phyloP scores from a whole-genome alignment of 2,329 filamentous ascomycete genomes.

The Monilinia laxa region DNA sequence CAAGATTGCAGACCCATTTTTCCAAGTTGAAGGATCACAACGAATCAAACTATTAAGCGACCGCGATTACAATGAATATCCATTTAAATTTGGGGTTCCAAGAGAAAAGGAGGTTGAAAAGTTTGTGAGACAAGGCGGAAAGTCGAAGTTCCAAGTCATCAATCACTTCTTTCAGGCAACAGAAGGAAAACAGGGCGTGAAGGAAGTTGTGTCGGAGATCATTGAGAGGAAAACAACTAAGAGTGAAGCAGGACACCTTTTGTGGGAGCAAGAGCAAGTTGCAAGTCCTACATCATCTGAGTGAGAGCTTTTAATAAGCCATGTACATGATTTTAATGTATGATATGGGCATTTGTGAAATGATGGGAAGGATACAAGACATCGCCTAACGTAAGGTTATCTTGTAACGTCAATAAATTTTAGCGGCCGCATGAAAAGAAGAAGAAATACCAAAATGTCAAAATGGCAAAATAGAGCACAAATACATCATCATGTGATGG shows the following conservation, averaged over 20 bases:
- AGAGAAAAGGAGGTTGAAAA: constrained; percentile 60
- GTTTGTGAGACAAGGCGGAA: constrained; percentile 45
- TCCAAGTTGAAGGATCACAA: constrained; percentile 50
- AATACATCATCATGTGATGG: constrained; percentile 35
- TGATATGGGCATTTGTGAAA: constrained; percentile 28
- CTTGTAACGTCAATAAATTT: constrained; percentile 24
- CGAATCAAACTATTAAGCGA: constrained; percentile 61
- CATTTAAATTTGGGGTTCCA: constrained; percentile 68
- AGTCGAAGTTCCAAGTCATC: constrained; percentile 58
- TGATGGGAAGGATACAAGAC: constrained; percentile 26
- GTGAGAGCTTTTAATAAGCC: constrained; percentile 8
- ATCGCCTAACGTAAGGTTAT: constrained; percentile 20
- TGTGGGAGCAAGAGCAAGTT: constrained; percentile 31
- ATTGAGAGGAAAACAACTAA: constrained; percentile 48
- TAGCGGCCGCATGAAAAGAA: constrained; percentile 31
- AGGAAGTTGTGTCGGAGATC: constrained; percentile 67
- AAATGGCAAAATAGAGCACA: background rate
- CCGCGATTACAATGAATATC: constrained; percentile 70
- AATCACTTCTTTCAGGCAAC: constrained; percentile 59
- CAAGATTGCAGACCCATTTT: constrained; percentile 65
- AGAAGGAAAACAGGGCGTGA: constrained; percentile 67
- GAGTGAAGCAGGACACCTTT: constrained; percentile 37
- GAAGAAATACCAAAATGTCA: constrained; percentile 21
- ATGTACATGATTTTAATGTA: constrained; percentile 22
- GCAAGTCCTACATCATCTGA: background rate